These are phyloP conservation scores for Pseudonitzschia pungens DNA, from an alignment of 108 stramenopile species.

Conservation along the genomic window DNA sequence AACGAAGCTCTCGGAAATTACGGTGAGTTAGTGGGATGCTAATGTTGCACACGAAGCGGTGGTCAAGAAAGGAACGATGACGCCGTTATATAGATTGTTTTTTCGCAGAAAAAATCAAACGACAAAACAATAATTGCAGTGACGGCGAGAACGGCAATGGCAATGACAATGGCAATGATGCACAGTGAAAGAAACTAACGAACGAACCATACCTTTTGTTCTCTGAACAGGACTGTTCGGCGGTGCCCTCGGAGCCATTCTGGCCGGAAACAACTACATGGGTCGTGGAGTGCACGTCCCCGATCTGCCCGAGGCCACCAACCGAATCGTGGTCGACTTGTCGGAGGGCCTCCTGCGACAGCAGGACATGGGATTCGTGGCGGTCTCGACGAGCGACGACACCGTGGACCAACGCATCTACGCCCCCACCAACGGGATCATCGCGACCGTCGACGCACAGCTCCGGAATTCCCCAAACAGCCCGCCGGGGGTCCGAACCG, in stretches of 20 bases:
- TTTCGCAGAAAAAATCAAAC: background rate
- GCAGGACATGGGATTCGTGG: slow-evolving; percentile 43
- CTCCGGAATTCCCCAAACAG: slow-evolving; percentile 28
- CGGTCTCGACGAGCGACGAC: slow-evolving; percentile 21
- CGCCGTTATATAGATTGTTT: too few relatives aligned
- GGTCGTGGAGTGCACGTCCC: slow-evolving; percentile 31
- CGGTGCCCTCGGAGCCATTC: slow-evolving; percentile 17
- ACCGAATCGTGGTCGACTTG: slow-evolving; percentile 40
- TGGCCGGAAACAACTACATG: slow-evolving; percentile 27
- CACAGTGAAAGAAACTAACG: too few relatives aligned
- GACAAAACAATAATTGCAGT: background rate
- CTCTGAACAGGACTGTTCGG: slow-evolving; percentile 20
- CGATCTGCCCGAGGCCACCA: slow-evolving; percentile 29
- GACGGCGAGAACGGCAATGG: too few relatives aligned
- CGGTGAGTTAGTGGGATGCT: slow-evolving; percentile 15
- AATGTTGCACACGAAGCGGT: too few relatives aligned
- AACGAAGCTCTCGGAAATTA: slow-evolving; percentile 21
- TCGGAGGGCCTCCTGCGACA: slow-evolving; percentile 25
- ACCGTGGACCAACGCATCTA: slow-evolving; percentile 3
- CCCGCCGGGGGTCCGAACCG: slow-evolving; percentile 20
- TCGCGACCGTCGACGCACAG: slow-evolving; percentile 35
- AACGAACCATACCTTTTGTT: background rate
- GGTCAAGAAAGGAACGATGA: background rate
- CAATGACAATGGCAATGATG: too few relatives aligned
- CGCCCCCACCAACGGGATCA: slow-evolving; percentile 22